Conservation (phyloP, 2,329 filamentous ascomycete genomes). For the Paraphoma chrysanthemicola region DNA sequence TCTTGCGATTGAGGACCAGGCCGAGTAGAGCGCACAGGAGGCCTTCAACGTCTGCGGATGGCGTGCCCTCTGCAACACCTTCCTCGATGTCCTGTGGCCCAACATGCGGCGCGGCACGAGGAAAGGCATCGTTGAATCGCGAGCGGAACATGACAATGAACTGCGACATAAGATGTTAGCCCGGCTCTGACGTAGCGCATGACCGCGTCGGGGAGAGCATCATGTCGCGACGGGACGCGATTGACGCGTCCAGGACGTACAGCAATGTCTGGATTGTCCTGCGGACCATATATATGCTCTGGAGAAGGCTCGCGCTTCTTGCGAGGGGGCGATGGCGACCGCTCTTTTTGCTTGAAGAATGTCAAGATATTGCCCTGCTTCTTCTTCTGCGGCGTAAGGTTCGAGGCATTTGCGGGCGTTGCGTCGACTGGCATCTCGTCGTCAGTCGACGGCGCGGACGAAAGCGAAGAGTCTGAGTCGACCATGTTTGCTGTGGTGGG, state of each 20-base stretch:
- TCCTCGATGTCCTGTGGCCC: conserved; percentile 94
- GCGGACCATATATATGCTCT: conserved; percentile 86
- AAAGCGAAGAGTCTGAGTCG: conserved; percentile 64
- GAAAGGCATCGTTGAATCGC: conserved; percentile 88
- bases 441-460: conserved; percentile 65
- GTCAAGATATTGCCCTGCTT: conserved; percentile 44
- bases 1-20: conserved; percentile 93
- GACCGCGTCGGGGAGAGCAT: conserved; percentile 23
- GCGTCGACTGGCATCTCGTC: conserved; percentile 56
- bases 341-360: conserved; percentile 53
- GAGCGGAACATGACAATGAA: conserved; percentile 98
- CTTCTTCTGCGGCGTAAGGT: conserved; percentile 37
- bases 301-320: conserved; percentile 86
- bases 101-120: conserved; percentile 85
- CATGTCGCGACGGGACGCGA: conserved; percentile 45
- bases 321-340: conserved; percentile 56
- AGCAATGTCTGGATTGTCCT: conserved; percentile 90
- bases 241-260: conserved; percentile 66
- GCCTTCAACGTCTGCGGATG: conserved; percentile 84
- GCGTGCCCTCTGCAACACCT: conserved; percentile 78
- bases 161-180: conserved; percentile 58
- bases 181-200: conserved; percentile 27
- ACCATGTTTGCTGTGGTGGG: conserved; percentile 52
- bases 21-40: conserved; percentile 89
- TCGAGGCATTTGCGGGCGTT: conserved; percentile 30